Percentiles rank a stretch among this genome's conserved stretches.
phyloP scores from a whole-genome alignment of 495 filamentous ascomycete species.

The Chaetomium cochliodes region DNA sequence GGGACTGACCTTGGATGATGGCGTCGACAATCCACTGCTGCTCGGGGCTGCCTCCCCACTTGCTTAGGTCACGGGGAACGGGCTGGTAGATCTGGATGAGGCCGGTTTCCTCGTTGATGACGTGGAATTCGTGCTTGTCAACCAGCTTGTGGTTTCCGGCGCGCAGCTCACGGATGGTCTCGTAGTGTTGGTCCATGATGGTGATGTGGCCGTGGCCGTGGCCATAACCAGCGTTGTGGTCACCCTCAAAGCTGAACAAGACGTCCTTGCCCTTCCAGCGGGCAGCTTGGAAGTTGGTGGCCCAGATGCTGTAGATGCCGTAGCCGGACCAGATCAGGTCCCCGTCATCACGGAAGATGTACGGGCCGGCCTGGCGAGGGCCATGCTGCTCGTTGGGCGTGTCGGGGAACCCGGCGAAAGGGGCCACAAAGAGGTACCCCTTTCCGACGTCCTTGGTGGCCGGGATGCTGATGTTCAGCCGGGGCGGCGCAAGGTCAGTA shows the following conservation, averaged over 20 bases:
- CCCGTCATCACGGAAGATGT: conserved; percentile 55
- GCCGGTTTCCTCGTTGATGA: conserved; percentile 53
- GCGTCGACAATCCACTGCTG: conserved; percentile 54
- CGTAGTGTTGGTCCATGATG: conserved; percentile 53
- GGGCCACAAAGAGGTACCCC: conserved; percentile 57
- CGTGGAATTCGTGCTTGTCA: conserved; percentile 56
- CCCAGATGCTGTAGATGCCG: conserved; percentile 54
- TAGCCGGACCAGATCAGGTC: conserved; percentile 59
- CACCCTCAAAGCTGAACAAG: conserved; percentile 55
- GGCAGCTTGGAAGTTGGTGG: conserved; percentile 45
- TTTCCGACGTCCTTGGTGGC: conserved; percentile 48
- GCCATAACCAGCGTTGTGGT: conserved; percentile 54
- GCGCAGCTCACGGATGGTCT: conserved; percentile 53
- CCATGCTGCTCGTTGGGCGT: conserved; percentile 48
- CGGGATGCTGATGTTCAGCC: conserved; percentile 56
- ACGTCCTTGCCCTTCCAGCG: conserved; percentile 54
- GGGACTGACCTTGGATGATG: conserved; percentile 51
- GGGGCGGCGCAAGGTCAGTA: conserved; percentile 55
- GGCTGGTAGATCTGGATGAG: conserved; percentile 50
- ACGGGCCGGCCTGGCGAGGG: conserved; percentile 54
- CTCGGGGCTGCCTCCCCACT: conserved; percentile 39
- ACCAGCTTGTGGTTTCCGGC: conserved; percentile 54
- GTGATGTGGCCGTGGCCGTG: conserved; percentile 55
- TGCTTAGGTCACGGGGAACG: conserved; percentile 41
- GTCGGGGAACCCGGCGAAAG: conserved; percentile 50